Base-by-base conservation (phyloP, 805 yeast genomes). In the Candida krabiensis region DNA sequence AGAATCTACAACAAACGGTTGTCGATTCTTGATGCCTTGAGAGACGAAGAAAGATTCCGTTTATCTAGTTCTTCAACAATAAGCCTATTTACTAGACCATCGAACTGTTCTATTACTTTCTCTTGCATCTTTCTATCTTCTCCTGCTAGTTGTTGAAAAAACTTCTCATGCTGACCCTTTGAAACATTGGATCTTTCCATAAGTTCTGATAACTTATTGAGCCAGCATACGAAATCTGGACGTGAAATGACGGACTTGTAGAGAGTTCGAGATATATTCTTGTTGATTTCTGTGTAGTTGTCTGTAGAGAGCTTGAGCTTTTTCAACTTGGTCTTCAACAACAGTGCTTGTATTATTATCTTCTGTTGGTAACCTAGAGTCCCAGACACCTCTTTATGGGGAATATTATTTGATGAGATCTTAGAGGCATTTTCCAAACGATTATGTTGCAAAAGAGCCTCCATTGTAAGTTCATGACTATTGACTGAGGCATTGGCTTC, bases 271-370 rank as follows among this genome's bases (percentile, higher is more conserved):
- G 90, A 82, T 5, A 84, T 79, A 3, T 61, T 62, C 61, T 75
- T 77, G 60, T 86, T 86, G 38, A 85, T 69, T 12, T 56, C 58
- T 3, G 87, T 82, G 54, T 80, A 86, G 17, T 45, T 29, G 1
- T 40, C 37, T 9, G 54, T 41, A 8, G 52, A 38, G 7, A 55
- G 42, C 35, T 63, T 21, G 48, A 57, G 56, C 2, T 77, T 75
- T 33, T 78, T 64, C 33, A 86, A 53, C 14, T 64, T 67, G 14
- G 70, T 64, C 28, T 87, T 62, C 9, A 86, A 80, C 22, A 77
- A 60, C 33, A 73, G 54, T 15, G 63, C 66, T 53, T 85, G 93
- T 12, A 86, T 71, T 23, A 64, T 59, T 14, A 63, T 53, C 50
- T 86, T 85, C 44, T 78, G 79, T 12, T 68, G 70, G 28, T 57